Conservation (phyloP, 2,329 filamentous ascomycete species). For the Colletotrichum horii region DNA sequence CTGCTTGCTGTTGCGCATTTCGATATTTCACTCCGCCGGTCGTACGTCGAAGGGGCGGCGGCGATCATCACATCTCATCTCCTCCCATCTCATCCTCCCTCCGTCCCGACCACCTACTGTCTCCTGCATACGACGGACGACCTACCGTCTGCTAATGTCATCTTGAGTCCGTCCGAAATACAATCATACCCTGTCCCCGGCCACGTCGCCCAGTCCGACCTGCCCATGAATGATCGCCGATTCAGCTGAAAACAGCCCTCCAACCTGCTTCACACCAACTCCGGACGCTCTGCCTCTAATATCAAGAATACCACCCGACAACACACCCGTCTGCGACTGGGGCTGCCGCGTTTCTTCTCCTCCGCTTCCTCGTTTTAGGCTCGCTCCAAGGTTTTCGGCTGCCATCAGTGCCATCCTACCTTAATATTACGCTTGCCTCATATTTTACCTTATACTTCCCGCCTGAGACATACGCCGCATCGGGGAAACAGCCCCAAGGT, state of each 20-base stretch:
- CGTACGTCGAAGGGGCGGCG: background rate
- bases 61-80: background rate
- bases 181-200: background rate
- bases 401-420: background rate
- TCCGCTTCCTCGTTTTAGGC: background rate
- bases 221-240: background rate
- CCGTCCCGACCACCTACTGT: background rate
- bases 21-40: background rate
- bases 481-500: background rate
- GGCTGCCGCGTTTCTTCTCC: background rate
- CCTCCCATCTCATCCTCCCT: background rate
- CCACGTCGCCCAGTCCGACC: background rate
- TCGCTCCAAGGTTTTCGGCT: background rate
- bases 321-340: background rate
- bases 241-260: background rate
- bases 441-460: conserved; percentile 4
- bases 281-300: background rate
- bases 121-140: background rate
- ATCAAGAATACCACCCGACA: background rate
- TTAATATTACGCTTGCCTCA: background rate
- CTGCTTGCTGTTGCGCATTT: background rate
- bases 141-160: background rate
- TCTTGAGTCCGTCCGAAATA: background rate
- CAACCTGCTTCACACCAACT: background rate
- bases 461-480: conserved; percentile 15